A percentile compares a stretch with the other conserved stretches of the same genome.
These are phyloP conservation scores for Nicotiana knightiana DNA, from an alignment of 257 asterid species.

Conservation along the genomic window DNA sequence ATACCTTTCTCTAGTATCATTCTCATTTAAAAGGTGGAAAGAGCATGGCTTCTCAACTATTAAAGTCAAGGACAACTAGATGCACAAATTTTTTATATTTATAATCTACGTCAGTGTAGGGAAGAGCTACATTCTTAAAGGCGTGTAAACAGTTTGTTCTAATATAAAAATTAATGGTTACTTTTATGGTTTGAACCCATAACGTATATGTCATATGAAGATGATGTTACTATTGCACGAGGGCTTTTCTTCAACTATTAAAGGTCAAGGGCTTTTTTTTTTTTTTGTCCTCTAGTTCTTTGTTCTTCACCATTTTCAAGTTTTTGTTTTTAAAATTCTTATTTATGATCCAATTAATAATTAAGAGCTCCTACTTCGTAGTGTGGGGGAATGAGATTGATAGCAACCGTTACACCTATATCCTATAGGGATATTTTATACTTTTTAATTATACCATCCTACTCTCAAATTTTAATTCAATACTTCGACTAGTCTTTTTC, in stretches of 20 bases:
- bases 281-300: not conserved
- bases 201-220: too few species aligned
- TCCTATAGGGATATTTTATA: not conserved
- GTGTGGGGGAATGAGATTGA: not conserved
- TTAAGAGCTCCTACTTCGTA: not conserved
- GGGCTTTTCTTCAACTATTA: too few species aligned
- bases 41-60: too few species aligned
- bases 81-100: too few species aligned
- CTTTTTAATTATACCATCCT: too few species aligned
- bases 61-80: too few species aligned
- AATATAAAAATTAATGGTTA: too few species aligned
- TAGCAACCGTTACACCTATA: not conserved
- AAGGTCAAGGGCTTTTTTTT: not conserved
- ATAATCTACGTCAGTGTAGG: fast-evolving
- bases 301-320: not conserved
- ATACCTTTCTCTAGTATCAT: too few species aligned
- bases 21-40: too few species aligned
- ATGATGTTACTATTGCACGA: too few species aligned
- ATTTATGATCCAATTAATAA: not conserved
- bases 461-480: not conserved
- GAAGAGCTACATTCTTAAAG: fast-evolving
- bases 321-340: not conserved
- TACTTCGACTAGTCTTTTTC: not conserved
- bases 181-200: fast-evolving
- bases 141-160: too few species aligned